Percentiles rank a stretch among this genome's conserved stretches.
These are phyloP conservation scores for Mucor lusitanicus DNA, from an alignment of 371 early-diverging fungal species.

Conservation along the genomic window DNA sequence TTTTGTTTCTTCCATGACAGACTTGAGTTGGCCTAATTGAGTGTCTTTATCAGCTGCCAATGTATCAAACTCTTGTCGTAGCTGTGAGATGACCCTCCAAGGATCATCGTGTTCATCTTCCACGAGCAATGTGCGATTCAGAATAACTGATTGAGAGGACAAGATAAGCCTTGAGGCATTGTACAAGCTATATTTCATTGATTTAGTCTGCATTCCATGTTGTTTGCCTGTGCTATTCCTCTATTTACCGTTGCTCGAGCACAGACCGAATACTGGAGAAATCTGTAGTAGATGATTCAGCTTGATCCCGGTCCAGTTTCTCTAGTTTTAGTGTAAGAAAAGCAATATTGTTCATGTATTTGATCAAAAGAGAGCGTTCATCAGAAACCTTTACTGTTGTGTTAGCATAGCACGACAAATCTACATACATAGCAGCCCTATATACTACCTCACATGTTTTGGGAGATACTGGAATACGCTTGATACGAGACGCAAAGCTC, in stretches of 20 bases:
- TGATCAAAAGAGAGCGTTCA: slow-evolving; percentile 13
- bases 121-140: background rate
- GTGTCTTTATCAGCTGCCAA: slow-evolving; percentile 10
- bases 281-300: background rate
- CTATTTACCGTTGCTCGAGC: slow-evolving; percentile 9
- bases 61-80: slow-evolving; percentile 22
- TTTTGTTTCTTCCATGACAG: slow-evolving; percentile 22
- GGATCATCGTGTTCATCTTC: slow-evolving; percentile 22
- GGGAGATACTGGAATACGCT: slow-evolving; percentile 51
- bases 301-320: background rate
- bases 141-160: background rate
- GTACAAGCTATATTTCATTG: background rate
- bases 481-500: slow-evolving; percentile 84
- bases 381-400: slow-evolving; percentile 8
- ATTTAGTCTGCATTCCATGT: background rate
- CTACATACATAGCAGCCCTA: too few species aligned
- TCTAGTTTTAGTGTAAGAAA: slow-evolving; percentile 1
- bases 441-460: slow-evolving; percentile 24
- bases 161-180: slow-evolving; percentile 2
- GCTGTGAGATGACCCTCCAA: slow-evolving; percentile 28
- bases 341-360: slow-evolving; percentile 6
- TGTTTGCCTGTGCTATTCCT: too few species aligned
- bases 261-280: slow-evolving; percentile 3
- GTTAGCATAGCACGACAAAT: too few species aligned
- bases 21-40: slow-evolving; percentile 8